Base-by-base conservation (phyloP, 192 early-diverging fungal species). In the Jimgerdemannia flammicorona region DNA sequence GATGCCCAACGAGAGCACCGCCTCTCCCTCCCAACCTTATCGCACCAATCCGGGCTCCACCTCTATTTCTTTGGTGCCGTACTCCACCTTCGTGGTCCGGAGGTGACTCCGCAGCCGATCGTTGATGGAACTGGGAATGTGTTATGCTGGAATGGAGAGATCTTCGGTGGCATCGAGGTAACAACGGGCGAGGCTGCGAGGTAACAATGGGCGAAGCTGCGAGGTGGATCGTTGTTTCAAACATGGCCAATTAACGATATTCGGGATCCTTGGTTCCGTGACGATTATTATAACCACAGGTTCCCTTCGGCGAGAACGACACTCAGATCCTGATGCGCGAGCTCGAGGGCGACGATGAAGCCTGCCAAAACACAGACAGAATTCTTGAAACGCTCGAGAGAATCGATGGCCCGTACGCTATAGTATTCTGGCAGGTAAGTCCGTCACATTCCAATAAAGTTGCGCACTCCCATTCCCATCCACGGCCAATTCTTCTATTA, bases 101-200 rank as follows among this genome's bases (percentile, higher is more conserved):
- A 76, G 17, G 77, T 88, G 0, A 81, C 85, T 40, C 75, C 78
- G 3, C 93, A 95, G 74, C 93, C 93, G 0, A 77, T 90, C 39
- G 72, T 85, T 39, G 79, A 83, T 64, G n/a, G 59, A 4, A 71
- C 79, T 17, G 80, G 84, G 20, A 84, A 92, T 66, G 72, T 92
- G 18, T 78, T 93, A 18, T 84, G 89, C 78, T 95, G 92, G 93
- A 98, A 98, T 80, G 97, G 97, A 40, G 97, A 98, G 77, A 87
- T 97, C 39, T 98, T 96, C 85, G 88, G 83, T 64, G 95, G 94
- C 1, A 78, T 94, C 3, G 77, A 87, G 40, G 87, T 94, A 41
- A 75, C 14, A 29, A 29, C 29, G 29, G 29, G 29, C 1, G 29
- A 29, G 1, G 29, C 29, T 29, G 29, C 29, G 29, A 29, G 29